Evolutionary conservation across 1,139 yeast genomes (phyloP).

Genomic region (Sugiyamaella japonica): DNA sequence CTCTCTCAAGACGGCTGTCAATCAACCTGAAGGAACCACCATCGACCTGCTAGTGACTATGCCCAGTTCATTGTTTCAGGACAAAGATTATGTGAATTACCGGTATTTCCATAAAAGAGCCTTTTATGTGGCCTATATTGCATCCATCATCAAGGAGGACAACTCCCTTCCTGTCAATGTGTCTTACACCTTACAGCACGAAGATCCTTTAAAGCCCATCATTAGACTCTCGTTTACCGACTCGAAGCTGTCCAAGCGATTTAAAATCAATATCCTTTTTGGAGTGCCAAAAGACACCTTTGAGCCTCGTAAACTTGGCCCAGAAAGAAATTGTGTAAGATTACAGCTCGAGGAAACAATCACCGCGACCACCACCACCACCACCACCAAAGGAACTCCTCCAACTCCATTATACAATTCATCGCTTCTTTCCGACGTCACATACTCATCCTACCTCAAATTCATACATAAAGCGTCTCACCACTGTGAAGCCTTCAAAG

Average conservation of each 20-base stretch:
- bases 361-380: no score
- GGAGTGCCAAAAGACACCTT: conserved; percentile 73
- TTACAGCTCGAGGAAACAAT: conserved; percentile 41
- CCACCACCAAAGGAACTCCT: no score
- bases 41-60: conserved; percentile 80
- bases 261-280: conserved; percentile 67
- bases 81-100: conserved; percentile 87
- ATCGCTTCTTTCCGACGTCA: conserved; percentile 66
- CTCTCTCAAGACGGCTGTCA: conserved; percentile 79
- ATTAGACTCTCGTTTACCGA: conserved; percentile 33
- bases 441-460: conserved; percentile 69
- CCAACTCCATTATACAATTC: conserved; percentile 89
- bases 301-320: conserved; percentile 71
- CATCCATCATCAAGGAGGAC: conserved; percentile 50
- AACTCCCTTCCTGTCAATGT: conserved; percentile 46
- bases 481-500: conserved; percentile 78
- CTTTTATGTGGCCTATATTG: conserved; percentile 73
- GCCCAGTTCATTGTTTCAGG: conserved; percentile 73
- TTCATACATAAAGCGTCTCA: conserved; percentile 74
- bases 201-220: conserved; percentile 40
- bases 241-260: conserved; percentile 43
- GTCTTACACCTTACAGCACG: conserved; percentile 55
- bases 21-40: conserved; percentile 59
- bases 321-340: conserved; percentile 65
- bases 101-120: conserved; percentile 88